Evolutionary conservation across 2,329 filamentous ascomycete species (phyloP).

Genomic region (Xylariomycetidae sp.): DNA sequence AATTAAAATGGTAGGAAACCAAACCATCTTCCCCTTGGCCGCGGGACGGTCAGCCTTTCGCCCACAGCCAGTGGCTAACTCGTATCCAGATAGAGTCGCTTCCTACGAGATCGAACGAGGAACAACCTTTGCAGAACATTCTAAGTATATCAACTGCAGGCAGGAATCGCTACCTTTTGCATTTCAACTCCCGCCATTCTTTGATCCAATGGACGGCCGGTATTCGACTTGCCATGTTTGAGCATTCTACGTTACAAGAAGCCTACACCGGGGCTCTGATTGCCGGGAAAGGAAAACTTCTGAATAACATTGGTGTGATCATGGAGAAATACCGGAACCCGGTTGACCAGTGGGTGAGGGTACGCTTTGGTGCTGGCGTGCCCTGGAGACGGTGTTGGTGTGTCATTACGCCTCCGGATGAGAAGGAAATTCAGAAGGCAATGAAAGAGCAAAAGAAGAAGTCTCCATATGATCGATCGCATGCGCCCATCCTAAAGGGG

Average conservation of each 20-base stretch:
- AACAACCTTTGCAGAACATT: conserved; percentile 86
- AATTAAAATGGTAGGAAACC: conserved; percentile 78
- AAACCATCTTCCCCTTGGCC: neutral
- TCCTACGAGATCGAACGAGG: conserved; percentile 70
- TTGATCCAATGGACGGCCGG: conserved; percentile 93
- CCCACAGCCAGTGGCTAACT: conserved; percentile 12
- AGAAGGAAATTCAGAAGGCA: conserved; percentile 82
- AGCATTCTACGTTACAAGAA: conserved; percentile 89
- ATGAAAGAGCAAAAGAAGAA: conserved; percentile 80
- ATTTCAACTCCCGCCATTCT: conserved; percentile 93
- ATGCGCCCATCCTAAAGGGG: conserved; percentile 67
- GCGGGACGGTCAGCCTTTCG: neutral
- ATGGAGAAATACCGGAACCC: conserved; percentile 75
- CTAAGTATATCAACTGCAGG: conserved; percentile 93
- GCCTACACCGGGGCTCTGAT: conserved; percentile 95
- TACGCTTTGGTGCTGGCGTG: conserved; percentile 91
- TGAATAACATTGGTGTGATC: conserved; percentile 88
- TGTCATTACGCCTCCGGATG: conserved; percentile 85
- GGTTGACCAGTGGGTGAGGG: conserved; percentile 89
- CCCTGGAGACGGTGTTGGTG: conserved; percentile 98
- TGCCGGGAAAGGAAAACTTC: conserved; percentile 81
- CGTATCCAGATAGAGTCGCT: conserved; percentile 72
- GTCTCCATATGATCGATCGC: conserved; percentile 74
- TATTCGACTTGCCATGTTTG: conserved; percentile 90
- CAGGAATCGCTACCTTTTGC: conserved; percentile 89